Percentiles rank a stretch among this genome's conserved stretches.
phyloP scores from a whole-genome alignment of 768 basidiomycete species.

The Pholiota microspora region DNA sequence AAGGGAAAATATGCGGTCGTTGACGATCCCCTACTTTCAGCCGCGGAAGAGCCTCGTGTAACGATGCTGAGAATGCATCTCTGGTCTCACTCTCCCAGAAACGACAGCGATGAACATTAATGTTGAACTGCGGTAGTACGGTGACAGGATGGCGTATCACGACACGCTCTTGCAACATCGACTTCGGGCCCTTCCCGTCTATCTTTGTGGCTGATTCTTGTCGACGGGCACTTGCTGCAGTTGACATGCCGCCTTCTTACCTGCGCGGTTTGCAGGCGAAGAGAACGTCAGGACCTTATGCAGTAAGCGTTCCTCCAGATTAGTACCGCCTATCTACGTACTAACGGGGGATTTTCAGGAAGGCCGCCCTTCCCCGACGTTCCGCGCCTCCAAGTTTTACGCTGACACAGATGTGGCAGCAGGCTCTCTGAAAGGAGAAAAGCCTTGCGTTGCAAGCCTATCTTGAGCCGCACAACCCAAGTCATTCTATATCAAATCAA shows the following conservation, averaged over 20 bases:
- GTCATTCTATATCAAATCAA: conserved; percentile 2
- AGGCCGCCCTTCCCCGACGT: no score
- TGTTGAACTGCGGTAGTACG: conserved; percentile 2
- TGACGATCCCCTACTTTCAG: conserved; percentile 1
- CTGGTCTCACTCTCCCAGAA: conserved; percentile 7
- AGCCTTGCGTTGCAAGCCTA: background rate
- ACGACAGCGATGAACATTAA: no score
- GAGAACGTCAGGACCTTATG: background rate
- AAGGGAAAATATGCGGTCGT: background rate
- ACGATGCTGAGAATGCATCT: background rate
- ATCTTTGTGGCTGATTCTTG: conserved; percentile 4
- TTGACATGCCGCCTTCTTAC: background rate
- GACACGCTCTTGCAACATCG: conserved; percentile 12
- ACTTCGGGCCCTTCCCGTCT: conserved; percentile 12
- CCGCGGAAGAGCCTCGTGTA: background rate
- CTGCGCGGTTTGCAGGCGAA: background rate
- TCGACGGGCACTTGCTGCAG: background rate
- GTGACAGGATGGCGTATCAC: conserved; percentile 13
- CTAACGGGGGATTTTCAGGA: background rate
- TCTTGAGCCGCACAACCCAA: background rate
- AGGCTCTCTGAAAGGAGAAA: background rate
- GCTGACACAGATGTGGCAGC: background rate
- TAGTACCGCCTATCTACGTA: background rate
- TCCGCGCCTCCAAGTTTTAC: background rate
- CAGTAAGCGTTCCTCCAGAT: background rate